Base-by-base conservation (phyloP, 2,329 filamentous ascomycete genomes). In the Cytospora piceicola region DNA sequence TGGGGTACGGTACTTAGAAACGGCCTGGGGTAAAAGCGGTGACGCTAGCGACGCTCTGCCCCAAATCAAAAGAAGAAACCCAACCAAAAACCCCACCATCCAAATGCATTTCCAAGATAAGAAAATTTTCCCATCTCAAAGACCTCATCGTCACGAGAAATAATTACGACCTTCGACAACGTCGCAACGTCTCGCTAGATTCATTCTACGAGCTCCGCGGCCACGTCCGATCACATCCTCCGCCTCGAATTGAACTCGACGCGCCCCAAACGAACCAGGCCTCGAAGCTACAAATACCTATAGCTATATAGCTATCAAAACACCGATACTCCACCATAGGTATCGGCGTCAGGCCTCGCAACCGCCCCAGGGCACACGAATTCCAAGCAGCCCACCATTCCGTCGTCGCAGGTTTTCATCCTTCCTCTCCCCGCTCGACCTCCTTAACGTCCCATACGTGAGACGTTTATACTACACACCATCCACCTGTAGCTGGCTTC, bases 391-490 rank as follows among this genome's bases (percentile, higher is more conserved):
- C 88, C 83, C 93, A 97, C 84, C 81, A 97, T 97, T 96, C 89
- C 90, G 84, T 89, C 87, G 82, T 86, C 84, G 81, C 90, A 92
- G 87, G 87, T 88, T 82, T 90, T 92, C 81, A 89, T 91, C 79
- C 88, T 94, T 76, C 88, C 90, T 76, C 88, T 94, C 79, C 91
- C 90, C 80, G 89, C 90, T 77, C 88, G 92, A 79, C 94, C 94
- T 82, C 94, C 94, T 81, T 97, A 97, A 95, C 91, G 90, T 88
- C 85, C 86, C 83, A 82, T 81, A 79, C 74, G 81, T 83, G 85
- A 85, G 89, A 86, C 88, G 86, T 88, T 88, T 74, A 72, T 73
- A 71, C 68, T 72, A 72, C 71, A 73, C 74, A 75, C 70, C 70
- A 69, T 65, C 71, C 65, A 71, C 77, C 71, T 91, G 87, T 85